phyloP scores from a whole-genome alignment of 2,329 filamentous ascomycete species.

The Macrophomina tecta region DNA sequence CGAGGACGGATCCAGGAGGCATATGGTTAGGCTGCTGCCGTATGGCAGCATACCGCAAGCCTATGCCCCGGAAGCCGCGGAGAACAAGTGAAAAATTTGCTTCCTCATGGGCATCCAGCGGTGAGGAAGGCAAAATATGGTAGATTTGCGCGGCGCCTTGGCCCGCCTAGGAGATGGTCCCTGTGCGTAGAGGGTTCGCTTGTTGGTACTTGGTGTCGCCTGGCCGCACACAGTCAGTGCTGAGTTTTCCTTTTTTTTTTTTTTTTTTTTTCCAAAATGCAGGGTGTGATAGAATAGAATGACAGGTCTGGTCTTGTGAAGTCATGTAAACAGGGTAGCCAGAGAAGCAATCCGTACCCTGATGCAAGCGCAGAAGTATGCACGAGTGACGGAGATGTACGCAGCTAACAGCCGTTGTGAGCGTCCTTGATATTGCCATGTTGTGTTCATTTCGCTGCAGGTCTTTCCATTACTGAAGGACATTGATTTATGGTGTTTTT shows the following conservation, averaged over 20 bases:
- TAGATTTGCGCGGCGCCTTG: too few relatives aligned
- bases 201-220: neutral
- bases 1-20: conserved; percentile 15
- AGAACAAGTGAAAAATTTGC: neutral
- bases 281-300: neutral
- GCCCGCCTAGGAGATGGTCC: too few relatives aligned
- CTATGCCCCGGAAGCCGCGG: neutral
- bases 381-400: too few relatives aligned
- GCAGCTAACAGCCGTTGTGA: too few relatives aligned
- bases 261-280: neutral
- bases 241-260: neutral
- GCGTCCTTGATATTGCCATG: too few relatives aligned
- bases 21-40: conserved; percentile 17
- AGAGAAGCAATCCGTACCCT: too few relatives aligned
- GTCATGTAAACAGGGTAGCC: neutral
- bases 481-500: too few relatives aligned
- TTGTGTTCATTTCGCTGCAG: too few relatives aligned
- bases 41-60: conserved; percentile 16
- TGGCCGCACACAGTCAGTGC: conserved; percentile 6
- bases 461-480: too few relatives aligned
- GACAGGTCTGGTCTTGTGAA: neutral
- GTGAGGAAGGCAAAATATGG: too few relatives aligned
- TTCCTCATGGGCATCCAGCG: neutral
- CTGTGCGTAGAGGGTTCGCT: neutral
- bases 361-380: too few relatives aligned